Evolutionary conservation across 1,139 yeast genomes (phyloP), one percentile per base, ranked within the genome.

Genomic region (Geotrichum restrictum): DNA sequence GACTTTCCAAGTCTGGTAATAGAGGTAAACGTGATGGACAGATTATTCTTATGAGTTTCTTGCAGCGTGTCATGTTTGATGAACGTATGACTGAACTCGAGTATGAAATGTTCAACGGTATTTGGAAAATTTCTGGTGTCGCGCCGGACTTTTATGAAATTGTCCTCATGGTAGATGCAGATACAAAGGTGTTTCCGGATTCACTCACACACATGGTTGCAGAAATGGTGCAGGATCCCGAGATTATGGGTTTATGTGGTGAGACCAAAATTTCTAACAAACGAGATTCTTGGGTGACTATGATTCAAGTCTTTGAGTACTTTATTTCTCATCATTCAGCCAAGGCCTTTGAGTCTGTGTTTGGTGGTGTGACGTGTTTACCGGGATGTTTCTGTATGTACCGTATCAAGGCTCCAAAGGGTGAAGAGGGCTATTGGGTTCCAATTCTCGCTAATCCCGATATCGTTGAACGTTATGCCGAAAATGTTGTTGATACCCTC

Each of bases 21-120:
- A 83, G 98, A 75, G 98, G 98, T 71, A 93, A 93, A 69, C 87
- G 98, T 72, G 98, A 93, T 70, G 88, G 97, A 22, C 98, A 93
- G 70, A 84, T 93, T 57, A 85, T 93, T 57, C 74, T 93, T 63
- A 93, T 93, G 98, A 82, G 93, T 0, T 91, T 91, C 70, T 76
- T 93, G 64, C 97, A 91, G 72, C 85, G 83, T 62, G 82, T 91
- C 22, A 88, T 93, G 69, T 93, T 91, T 69, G 95, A 93, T 68
- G 98, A 93, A 70, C 84, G 98, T 74, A 93, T 93, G 98, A 87
- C 98, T 1, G 88, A 86, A 62, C 79, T 93, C 56, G 98, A 93
- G 62, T 89, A 80, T 64, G 95, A 87, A 66, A 75, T 93, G 63
- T 74, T 89, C 64, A 78, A 79, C 57, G 81, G 82, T 52, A 86